Conservation (phyloP, 768 basidiomycete genomes). For the Collybiopsis confluens region DNA sequence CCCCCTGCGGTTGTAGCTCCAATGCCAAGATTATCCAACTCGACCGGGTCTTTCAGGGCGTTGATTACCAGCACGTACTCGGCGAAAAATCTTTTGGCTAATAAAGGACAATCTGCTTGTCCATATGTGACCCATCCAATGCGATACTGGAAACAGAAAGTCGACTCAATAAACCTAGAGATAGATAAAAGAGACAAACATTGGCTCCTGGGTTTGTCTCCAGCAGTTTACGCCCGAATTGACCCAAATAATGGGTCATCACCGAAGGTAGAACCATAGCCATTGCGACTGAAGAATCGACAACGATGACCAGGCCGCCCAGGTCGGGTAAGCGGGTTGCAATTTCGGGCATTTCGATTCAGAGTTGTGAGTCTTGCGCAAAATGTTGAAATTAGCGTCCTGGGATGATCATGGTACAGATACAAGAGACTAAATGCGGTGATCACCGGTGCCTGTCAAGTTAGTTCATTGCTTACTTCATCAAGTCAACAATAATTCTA, state of each 20-base stretch:
- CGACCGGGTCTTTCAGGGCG: constrained; percentile 40
- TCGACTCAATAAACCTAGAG: not conserved
- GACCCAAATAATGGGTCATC: not conserved
- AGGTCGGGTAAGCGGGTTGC: not conserved
- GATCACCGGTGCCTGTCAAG: too few species aligned
- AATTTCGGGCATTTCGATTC: not conserved
- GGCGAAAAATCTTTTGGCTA: constrained; percentile 55
- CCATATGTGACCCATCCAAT: constrained; percentile 63
- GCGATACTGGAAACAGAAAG: constrained; percentile 11
- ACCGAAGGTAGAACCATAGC: not conserved
- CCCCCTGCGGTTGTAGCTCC: constrained; percentile 50
- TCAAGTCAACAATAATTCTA: too few species aligned
- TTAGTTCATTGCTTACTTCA: too few species aligned
- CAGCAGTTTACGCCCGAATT: not conserved
- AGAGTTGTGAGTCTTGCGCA: too few species aligned
- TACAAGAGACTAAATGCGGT: too few species aligned
- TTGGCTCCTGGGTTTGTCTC: not conserved
- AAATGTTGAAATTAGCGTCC: too few species aligned
- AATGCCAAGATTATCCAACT: constrained; percentile 45
- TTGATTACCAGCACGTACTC: constrained; percentile 35
- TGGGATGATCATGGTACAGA: too few species aligned
- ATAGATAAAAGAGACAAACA: not conserved
- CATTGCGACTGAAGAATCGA: constrained; percentile 2
- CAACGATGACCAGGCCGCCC: not conserved
- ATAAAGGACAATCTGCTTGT: constrained; percentile 50